These are phyloP conservation scores for Aspergillus alliaceus DNA, from an alignment of 2,329 filamentous ascomycete genomes.

Conservation along the genomic window DNA sequence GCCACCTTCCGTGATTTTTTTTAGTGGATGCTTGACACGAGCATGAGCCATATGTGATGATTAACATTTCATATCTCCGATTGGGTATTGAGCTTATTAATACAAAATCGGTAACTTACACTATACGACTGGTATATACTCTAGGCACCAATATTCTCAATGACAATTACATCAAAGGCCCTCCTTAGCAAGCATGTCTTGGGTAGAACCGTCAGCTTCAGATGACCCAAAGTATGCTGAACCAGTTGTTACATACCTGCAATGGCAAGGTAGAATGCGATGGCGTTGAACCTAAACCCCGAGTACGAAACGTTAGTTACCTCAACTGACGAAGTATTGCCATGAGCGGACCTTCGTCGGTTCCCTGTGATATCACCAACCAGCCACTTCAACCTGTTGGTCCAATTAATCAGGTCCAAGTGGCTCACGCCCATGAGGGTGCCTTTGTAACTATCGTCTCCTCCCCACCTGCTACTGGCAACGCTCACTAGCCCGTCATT, in stretches of 20 bases:
- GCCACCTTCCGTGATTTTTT: constrained; percentile 9
- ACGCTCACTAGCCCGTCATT: constrained; percentile 66
- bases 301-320: constrained; percentile 14
- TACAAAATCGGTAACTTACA: background rate
- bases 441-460: constrained; percentile 56
- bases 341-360: constrained; percentile 49
- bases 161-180: constrained; percentile 3
- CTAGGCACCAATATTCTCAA: constrained; percentile 5
- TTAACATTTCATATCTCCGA: background rate
- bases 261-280: constrained; percentile 65
- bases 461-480: constrained; percentile 60
- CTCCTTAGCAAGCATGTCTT: constrained; percentile 59
- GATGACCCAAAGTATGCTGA: background rate
- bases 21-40: too few relatives aligned
- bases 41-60: too few relatives aligned
- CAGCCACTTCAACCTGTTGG: constrained; percentile 60
- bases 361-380: constrained; percentile 58
- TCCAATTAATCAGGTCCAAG: constrained; percentile 67
- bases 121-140: background rate
- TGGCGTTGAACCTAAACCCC: constrained; percentile 61
- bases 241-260: constrained; percentile 50
- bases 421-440: constrained; percentile 65
- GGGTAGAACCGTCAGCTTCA: background rate
- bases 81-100: background rate
- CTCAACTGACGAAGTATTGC: background rate